Percentiles rank a stretch among this genome's conserved stretches.
Conservation (phyloP, 2,329 filamentous ascomycete species). For the Colletotrichum tofieldiae region DNA sequence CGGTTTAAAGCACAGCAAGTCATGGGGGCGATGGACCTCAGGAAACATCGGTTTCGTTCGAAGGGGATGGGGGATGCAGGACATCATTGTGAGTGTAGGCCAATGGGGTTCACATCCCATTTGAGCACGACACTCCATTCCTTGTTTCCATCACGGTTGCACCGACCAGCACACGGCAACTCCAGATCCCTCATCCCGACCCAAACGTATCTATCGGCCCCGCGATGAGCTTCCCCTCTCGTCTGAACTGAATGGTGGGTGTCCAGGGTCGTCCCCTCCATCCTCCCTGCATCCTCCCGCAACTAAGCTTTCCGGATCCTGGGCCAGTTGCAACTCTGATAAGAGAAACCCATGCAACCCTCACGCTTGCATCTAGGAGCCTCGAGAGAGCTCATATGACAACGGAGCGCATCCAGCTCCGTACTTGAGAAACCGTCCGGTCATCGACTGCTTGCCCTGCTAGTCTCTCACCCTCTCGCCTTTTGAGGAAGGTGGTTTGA, state of each 20-base stretch:
- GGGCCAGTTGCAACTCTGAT: conserved; percentile 4
- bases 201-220: neutral
- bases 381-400: neutral
- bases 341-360: conserved; percentile 11
- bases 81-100: neutral
- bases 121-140: neutral
- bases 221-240: conserved; percentile 1
- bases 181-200: too few species aligned
- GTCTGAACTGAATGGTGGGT: neutral
- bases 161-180: neutral
- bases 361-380: neutral
- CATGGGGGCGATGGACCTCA: neutral
- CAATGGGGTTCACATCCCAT: neutral
- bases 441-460: neutral
- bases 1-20: conserved; percentile 15
- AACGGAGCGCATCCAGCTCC: neutral
- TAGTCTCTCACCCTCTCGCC: neutral
- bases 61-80: neutral
- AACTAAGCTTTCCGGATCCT: conserved; percentile 15
- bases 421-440: neutral
- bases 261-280: neutral
- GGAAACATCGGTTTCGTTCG: neutral
- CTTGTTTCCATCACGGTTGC: neutral
- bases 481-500: neutral
- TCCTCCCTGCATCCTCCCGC: neutral